Base-by-base conservation (phyloP, 768 basidiomycete species). In the Piloderma croceum region DNA sequence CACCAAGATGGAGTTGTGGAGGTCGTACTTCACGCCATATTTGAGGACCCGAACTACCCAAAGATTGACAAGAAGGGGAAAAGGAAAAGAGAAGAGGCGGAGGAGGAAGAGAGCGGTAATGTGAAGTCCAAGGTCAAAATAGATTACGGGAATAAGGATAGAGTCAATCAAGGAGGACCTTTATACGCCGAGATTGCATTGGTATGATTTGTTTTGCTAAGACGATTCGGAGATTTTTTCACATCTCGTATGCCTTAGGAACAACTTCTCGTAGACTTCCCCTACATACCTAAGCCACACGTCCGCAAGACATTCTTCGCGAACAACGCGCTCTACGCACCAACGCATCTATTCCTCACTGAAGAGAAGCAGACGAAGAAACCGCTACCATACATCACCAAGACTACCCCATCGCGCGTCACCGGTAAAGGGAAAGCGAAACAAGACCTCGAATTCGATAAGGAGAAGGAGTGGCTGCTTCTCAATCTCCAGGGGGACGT, bases 11-110 rank as follows among this genome's bases (percentile, higher is more conserved):
- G 63, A 11, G 69, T 75, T 31, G 65, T 77, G 25, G 73, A 82
- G 50, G 58, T 60, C 5, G 73, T 83, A 1, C 47, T 90, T 7
- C 76, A 83, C 36, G 49, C 60, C 6, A 68, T 89, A 0, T 75
- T 88, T 36, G 85, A 88, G 44, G 64, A 78, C 42, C 62, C 73
- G 0, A 50, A 58, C 11, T 85, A 85, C 49, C 83, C 84, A 1
- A 78, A 68, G 43, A 59, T 66, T 3, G 66, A 68, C 13, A 69
- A 56, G 46, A 75, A 74, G 49, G 63, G 65, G 6, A 76, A 73
- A 56, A 57, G 64, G n/a, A 68, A 68, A 41, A 56, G 51, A 5
- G 52, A 32, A 5, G 64, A 59, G 1, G 46, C 41, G 6, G 41
- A 46, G 29, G 54, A 51, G n/a, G 27, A 29, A 9, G 7, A 43